Base-by-base conservation (phyloP, 2,329 filamentous ascomycete species). In the Alternaria gansuensis region DNA sequence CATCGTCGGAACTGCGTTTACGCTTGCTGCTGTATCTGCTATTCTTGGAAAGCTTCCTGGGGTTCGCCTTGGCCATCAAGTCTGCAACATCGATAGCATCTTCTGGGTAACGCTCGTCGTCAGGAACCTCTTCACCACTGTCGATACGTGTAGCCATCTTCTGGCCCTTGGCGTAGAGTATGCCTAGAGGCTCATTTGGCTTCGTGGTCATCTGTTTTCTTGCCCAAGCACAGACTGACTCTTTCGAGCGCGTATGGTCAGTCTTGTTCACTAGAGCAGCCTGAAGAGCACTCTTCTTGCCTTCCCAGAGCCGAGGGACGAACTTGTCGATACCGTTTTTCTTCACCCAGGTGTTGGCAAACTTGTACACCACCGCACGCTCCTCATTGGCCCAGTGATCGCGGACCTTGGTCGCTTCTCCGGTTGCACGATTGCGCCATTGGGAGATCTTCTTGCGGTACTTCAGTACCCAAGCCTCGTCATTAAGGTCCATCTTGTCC, bases 401-500 rank as follows among this genome's bases (percentile, higher is more conserved):
- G 14, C 29, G 40, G 1, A n/a, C 5, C n/a, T 28, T 53, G 10
- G 51, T 53, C 2, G 4, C 5, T 36, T 53, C 40, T 3, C 39
- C 28, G 3, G 51, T 53, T 5, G 14, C 51, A 14, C 51, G 51
- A 4, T 13, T 29, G 14, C 40, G 51, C 51, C 51, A 53, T 5
- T 53, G 40, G 1, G 21, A 8, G 5, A 45, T 13, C 40, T 53
- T 53, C 31, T 45, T 45, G 2, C 51, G 24, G 9, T 53, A 53
- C 6, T 33, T 21, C 5, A 36, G 6, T 3, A 53, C 40, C 51
- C 10, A 53, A 1, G 13, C 7, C 3, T 53, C 31, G 8, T 53
- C 24, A 23, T 53, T 53, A 0, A 53, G 51, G 8, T 53, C 14
- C 10, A 45, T 53, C 7, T 24, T n/a, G n/a, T 53, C 40, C 23